Base-by-base conservation (phyloP, 163 green algal species). In the Scenedesmus sp. region DNA sequence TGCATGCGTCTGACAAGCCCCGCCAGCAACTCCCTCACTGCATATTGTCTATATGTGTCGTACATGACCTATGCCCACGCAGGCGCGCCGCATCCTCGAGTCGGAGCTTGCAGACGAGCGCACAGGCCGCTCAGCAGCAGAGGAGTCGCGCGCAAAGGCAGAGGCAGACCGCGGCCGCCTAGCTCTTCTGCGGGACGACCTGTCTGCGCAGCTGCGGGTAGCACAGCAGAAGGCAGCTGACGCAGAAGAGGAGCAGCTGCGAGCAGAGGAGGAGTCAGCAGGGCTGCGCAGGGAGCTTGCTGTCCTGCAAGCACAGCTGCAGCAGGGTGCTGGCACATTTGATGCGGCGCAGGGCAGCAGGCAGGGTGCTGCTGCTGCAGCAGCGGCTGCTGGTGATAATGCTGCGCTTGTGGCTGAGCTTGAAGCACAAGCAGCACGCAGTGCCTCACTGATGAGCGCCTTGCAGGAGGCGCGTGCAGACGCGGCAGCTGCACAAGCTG, bases 221-320 rank as follows among this genome's bases (percentile, higher is more conserved):
- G 93, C 92, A n/a, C 86, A 94, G 88, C 57, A 93, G 56, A 87
- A 89, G 5, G 94, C 93, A 10, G 60, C 77, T 0, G 94, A 97
- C 70, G 95, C 94, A 64, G 94, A 96, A 56, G 94, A 96, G 79
- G 96, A 97, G 90, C 94, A 96, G 86, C 54, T 96, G 56, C 57
- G 89, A 0, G 93, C 95, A 13, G 94, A 97, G 87, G 85, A 95
- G 66, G 91, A 96, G 20, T 89, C 92, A 13, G 92, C 94, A 5
- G 70, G 82, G 20, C 86, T 95, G 2, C 59, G 92, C 4, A 20
- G 56, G 16, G 94, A 96, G 84, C 64, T 97, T 1, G 86, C 12
- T 0, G 64, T 90, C 8, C 52, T 81, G 64, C 93, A 93, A 77
- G 46, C 46, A 56, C 56, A 87, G 46, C 15, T 23, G n/a, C 18